phyloP scores from a whole-genome alignment of 2,329 filamentous ascomycete species.

The Aspergillus tamarii region DNA sequence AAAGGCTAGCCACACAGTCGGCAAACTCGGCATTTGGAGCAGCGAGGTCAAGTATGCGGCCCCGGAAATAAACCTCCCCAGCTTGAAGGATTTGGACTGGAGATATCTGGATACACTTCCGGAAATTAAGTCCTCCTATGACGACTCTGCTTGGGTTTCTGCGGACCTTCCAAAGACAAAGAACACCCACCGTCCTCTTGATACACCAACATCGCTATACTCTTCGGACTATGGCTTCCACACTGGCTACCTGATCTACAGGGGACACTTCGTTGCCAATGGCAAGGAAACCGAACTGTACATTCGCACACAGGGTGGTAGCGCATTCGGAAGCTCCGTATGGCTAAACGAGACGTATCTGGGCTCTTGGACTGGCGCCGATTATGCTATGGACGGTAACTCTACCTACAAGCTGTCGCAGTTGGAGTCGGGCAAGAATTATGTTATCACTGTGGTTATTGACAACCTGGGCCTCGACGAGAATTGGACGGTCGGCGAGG shows the following conservation, averaged over 20 bases:
- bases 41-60: constrained; percentile 54
- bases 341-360: constrained; percentile 68
- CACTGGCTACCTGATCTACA: constrained; percentile 69
- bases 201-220: constrained; percentile 69
- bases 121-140: constrained; percentile 65
- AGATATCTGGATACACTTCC: constrained; percentile 72
- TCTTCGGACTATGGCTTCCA: constrained; percentile 75
- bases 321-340: constrained; percentile 66
- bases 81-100: constrained; percentile 65
- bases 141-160: constrained; percentile 68
- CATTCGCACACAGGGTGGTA: constrained; percentile 67
- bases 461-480: constrained; percentile 75
- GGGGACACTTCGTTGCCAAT: constrained; percentile 68
- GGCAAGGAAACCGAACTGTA: constrained; percentile 62
- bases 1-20: constrained; percentile 43
- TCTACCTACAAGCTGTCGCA: constrained; percentile 60
- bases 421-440: constrained; percentile 54
- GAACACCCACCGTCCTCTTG: constrained; percentile 61
- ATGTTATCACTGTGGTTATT: constrained; percentile 70
- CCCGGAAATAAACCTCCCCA: constrained; percentile 59
- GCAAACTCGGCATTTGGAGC: constrained; percentile 53
- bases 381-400: constrained; percentile 54
- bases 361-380: constrained; percentile 65
- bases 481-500: constrained; percentile 62
- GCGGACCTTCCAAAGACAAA: constrained; percentile 63